Percentiles rank a stretch among this genome's conserved stretches.
Evolutionary conservation across 192 early-diverging fungal species (phyloP).

Genomic region (Chytriomyces hyalinus): DNA sequence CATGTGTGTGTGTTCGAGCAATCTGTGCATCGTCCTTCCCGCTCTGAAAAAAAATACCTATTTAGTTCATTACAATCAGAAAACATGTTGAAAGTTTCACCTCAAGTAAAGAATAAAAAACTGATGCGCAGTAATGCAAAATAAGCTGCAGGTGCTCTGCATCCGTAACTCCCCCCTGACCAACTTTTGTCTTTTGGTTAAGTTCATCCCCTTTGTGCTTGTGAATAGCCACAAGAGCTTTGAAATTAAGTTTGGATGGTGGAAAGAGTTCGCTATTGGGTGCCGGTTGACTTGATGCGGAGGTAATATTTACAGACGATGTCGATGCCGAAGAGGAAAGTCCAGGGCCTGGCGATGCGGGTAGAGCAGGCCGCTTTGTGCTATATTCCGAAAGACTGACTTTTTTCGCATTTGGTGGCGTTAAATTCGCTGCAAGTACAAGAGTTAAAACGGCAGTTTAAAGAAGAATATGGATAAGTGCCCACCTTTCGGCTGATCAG

Average conservation of each 20-base stretch:
- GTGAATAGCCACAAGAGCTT: conserved; percentile 16
- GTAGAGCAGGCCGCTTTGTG: conserved; percentile 4
- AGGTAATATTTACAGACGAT: not conserved
- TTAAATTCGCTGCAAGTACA: not conserved
- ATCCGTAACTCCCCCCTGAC: not conserved
- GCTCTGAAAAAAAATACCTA: not conserved
- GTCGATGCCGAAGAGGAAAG: not conserved
- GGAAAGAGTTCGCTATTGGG: not conserved
- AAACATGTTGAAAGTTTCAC: not conserved
- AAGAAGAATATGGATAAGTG: no score
- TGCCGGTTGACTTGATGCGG: no score
- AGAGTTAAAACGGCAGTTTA: not conserved
- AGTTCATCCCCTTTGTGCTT: conserved; percentile 31
- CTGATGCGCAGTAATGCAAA: conserved; percentile 18
- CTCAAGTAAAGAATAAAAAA: conserved; percentile 33
- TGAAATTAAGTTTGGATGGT: conserved; percentile 24
- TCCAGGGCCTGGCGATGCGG: not conserved
- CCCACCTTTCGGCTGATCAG: no score
- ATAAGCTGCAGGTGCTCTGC: not conserved
- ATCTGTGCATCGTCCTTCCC: conserved; percentile 27
- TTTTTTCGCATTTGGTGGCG: conserved; percentile 11
- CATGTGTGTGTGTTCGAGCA: conserved; percentile 8
- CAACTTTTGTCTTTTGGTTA: conserved; percentile 19
- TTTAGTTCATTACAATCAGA: not conserved
- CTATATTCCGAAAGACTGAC: conserved; percentile 28